Evolutionary conservation across 495 filamentous ascomycete species (phyloP).

Genomic region (Jackrogersella minutella): DNA sequence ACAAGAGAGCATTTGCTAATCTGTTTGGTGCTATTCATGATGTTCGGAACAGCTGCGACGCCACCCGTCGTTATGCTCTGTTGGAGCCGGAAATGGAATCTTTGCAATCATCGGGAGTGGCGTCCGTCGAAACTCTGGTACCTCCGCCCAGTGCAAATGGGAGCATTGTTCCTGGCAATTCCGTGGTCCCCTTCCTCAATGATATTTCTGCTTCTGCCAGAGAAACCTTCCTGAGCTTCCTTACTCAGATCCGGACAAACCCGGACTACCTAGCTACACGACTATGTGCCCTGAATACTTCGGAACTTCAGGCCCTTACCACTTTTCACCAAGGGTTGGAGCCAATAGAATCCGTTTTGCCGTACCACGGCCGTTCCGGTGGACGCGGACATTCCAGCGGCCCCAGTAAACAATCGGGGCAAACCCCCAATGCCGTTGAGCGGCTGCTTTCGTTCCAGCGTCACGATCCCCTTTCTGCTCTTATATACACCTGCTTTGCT

Average conservation of each 20-base stretch:
- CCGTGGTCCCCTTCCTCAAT: slow-evolving; percentile 75
- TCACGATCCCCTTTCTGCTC: slow-evolving; percentile 83
- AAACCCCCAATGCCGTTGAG: slow-evolving; percentile 70
- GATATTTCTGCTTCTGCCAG: slow-evolving; percentile 79
- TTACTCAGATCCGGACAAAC: slow-evolving; percentile 83
- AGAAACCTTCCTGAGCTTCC: slow-evolving; percentile 77
- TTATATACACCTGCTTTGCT: slow-evolving; percentile 89
- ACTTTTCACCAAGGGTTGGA: slow-evolving; percentile 79
- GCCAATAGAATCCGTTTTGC: slow-evolving; percentile 80
- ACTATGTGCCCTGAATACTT: slow-evolving; percentile 71
- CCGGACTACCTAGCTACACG: slow-evolving; percentile 85
- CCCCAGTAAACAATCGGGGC: slow-evolving; percentile 51
- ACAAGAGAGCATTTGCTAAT: slow-evolving; percentile 86
- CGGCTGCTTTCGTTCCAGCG: slow-evolving; percentile 82
- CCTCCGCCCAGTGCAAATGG: slow-evolving; percentile 47
- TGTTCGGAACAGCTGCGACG: slow-evolving; percentile 84
- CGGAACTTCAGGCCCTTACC: slow-evolving; percentile 77
- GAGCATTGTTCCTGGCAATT: slow-evolving; percentile 52
- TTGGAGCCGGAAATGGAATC: slow-evolving; percentile 73
- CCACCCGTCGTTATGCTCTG: slow-evolving; percentile 70
- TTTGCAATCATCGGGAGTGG: slow-evolving; percentile 52
- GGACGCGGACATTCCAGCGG: slow-evolving; percentile 56
- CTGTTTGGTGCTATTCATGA: slow-evolving; percentile 90
- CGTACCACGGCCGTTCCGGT: slow-evolving; percentile 69
- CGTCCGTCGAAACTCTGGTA: slow-evolving; percentile 57